Evolutionary conservation across 2,329 filamentous ascomycete genomes (phyloP).

Genomic region (Endoconidiophora laricicola): DNA sequence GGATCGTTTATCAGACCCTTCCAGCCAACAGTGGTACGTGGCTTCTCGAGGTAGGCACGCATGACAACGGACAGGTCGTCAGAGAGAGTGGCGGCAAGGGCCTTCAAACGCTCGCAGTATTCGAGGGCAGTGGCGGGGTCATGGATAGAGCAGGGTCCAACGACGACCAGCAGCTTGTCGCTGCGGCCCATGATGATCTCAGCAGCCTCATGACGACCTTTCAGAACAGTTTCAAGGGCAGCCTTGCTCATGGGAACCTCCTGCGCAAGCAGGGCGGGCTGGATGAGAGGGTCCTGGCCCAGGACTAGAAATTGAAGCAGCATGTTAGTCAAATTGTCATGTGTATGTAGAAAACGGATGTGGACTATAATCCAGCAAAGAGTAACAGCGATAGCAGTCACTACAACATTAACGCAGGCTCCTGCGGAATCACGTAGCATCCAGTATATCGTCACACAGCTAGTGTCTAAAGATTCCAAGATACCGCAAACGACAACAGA

Average conservation of each 20-base stretch:
- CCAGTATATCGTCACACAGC: not conserved
- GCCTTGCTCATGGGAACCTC: conserved; percentile 53
- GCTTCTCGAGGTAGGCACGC: conserved; percentile 98
- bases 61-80: conserved; percentile 84
- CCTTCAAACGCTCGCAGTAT: conserved; percentile 67
- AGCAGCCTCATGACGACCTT: conserved; percentile 45
- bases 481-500: not conserved
- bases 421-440: not conserved
- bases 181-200: conserved; percentile 49
- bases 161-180: conserved; percentile 60
- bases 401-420: not conserved
- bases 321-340: not conserved
- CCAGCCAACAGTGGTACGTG: conserved; percentile 94
- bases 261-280: conserved; percentile 87
- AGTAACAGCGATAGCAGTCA: not conserved
- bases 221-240: conserved; percentile 43
- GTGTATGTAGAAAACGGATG: not conserved
- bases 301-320: conserved; percentile 36
- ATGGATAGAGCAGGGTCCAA: conserved; percentile 94
- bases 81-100: conserved; percentile 61
- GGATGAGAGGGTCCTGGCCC: conserved; percentile 83
- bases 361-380: not conserved
- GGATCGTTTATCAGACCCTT: conserved; percentile 99
- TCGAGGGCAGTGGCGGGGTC: conserved; percentile 77
- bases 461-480: too few relatives aligned